Base-by-base conservation (phyloP, 164 flowering plant genomes). In the Vitis rotundifolia region DNA sequence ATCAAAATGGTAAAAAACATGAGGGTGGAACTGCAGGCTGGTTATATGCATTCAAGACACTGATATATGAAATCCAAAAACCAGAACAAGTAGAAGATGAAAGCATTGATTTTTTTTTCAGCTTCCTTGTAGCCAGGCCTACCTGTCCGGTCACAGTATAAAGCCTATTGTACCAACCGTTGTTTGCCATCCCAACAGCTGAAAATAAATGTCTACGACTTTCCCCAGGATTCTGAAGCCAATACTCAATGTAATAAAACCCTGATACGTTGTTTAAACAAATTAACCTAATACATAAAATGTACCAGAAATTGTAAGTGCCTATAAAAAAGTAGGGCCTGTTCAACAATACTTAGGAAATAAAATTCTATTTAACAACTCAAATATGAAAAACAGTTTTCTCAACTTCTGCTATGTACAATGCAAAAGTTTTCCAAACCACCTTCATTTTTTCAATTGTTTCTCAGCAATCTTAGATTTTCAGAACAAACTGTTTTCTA, bases 71-170 rank as follows among this genome's bases (percentile, higher is more conserved):
- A 22, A 22, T 22, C 26, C 3, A 65, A 54, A 66, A 29, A 57
- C 14, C 11, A n/a, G 8, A 16, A 48, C 13, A 64, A 29, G 1
- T 15, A 55, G 16, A 9, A 12, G 1, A 57, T n/a, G 6, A 37
- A 37, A 37, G 44, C 44, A 31, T 31, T 31, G 18, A 56, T 6
- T 47, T 26, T n/a, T 5, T 22, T 48, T 44, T 18, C 15, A 63
- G 15, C 8, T 44, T 28, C 14, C 22, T 14, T 13, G 54, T 15
- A 7, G 14, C 63, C 29, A 61, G 5, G 71, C 69, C 10, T 15
- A 92, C 99, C 98, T 95, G 99, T 68, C 98, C 99, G 15, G 99
- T 95, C 31, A 95, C 89, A 5, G 99, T 93, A 68, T 88, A 93
- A 48, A 95, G 81, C 68, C 96, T 87, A 79, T 93, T 95, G 80